These are phyloP conservation scores for Pharnaceum exiguum DNA, from an alignment of 148 eudicot genomes.

Conservation along the genomic window DNA sequence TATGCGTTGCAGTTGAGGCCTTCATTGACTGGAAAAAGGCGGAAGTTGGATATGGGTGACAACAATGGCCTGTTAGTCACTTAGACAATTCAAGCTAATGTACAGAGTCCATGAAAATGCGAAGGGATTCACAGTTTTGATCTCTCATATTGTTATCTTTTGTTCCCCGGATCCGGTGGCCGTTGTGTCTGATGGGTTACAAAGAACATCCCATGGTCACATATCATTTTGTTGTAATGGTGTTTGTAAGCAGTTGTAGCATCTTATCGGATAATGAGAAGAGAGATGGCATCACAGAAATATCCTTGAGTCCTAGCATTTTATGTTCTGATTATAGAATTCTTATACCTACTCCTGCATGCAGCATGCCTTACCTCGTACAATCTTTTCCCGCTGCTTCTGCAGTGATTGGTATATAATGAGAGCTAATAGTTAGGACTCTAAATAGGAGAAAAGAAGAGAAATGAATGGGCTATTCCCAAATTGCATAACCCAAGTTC, in stretches of 20 bases:
- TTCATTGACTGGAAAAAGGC: conserved; percentile 41
- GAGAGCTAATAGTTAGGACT: too few species aligned
- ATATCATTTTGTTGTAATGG: background rate
- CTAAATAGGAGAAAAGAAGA: too few species aligned
- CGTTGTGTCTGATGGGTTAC: conserved; percentile 9
- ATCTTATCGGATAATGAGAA: too few species aligned
- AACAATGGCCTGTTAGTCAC: conserved; percentile 6
- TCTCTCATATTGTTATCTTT: background rate
- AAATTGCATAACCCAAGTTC: too few species aligned
- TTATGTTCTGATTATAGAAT: too few species aligned
- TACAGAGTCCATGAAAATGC: conserved; percentile 12
- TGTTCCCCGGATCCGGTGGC: background rate
- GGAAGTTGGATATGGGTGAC: conserved; percentile 23
- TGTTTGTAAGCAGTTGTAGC: background rate
- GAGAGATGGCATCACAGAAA: too few species aligned
- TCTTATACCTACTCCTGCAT: too few species aligned
- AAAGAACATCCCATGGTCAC: conserved; percentile 10
- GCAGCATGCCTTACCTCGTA: too few species aligned
- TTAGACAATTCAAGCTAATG: conserved; percentile 23
- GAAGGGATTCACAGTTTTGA: background rate
- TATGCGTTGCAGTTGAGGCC: conserved; percentile 56
- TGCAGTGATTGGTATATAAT: too few species aligned
- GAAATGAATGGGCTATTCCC: too few species aligned
- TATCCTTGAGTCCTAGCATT: too few species aligned
- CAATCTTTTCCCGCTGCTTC: too few species aligned